Evolutionary conservation across 352 stramenopile species (phyloP).

Genomic region (Phytophthora sp.): DNA sequence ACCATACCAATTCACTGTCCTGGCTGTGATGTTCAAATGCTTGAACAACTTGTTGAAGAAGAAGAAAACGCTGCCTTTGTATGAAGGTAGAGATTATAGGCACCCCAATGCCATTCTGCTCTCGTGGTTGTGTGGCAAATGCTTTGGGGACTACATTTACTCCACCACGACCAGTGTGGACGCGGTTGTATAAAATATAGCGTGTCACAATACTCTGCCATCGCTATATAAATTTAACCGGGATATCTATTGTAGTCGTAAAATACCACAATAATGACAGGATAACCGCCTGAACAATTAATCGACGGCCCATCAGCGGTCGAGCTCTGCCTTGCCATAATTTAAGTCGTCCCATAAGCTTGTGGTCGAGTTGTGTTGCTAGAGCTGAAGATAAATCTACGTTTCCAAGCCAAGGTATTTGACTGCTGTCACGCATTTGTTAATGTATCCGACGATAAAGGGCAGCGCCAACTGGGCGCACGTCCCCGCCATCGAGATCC

Average conservation of each 20-base stretch:
- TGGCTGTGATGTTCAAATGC: too few relatives aligned
- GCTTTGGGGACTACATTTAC: neutral
- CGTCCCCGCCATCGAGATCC: conserved; percentile 36
- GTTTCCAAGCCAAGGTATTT: neutral
- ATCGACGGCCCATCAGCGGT: neutral
- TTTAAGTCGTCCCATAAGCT: neutral
- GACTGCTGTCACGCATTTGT: conserved; percentile 18
- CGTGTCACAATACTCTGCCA: too few relatives aligned
- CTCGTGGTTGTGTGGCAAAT: neutral
- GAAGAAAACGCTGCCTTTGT: neutral
- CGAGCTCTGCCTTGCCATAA: neutral
- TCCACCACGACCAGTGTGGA: neutral
- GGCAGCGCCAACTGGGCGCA: conserved; percentile 24
- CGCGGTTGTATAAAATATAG: too few relatives aligned
- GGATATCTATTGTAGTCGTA: too few relatives aligned
- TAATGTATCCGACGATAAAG: conserved; percentile 26
- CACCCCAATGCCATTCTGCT: too few relatives aligned
- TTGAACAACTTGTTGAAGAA: neutral
- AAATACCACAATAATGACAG: too few relatives aligned
- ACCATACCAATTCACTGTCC: neutral
- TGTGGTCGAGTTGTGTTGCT: neutral
- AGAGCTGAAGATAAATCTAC: neutral
- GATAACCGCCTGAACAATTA: neutral
- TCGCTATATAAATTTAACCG: too few relatives aligned
- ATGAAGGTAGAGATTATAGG: neutral